These are phyloP conservation scores for Ceratocystis lukuohia DNA, from an alignment of 2,329 filamentous ascomycete species.

Conservation along the genomic window DNA sequence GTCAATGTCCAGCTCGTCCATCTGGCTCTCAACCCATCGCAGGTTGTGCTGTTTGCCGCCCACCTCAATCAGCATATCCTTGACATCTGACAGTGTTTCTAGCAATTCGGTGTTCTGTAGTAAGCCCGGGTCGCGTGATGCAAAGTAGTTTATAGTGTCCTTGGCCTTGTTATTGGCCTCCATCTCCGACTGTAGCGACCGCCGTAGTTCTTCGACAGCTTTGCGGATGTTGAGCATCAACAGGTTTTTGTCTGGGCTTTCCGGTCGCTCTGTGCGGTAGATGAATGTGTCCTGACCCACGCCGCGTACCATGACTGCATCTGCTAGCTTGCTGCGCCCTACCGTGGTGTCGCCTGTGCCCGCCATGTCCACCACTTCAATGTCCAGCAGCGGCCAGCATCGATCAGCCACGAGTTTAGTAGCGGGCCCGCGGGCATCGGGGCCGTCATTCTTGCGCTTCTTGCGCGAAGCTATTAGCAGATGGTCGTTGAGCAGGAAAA, in stretches of 20 bases:
- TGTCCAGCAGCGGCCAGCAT: constrained; percentile 86
- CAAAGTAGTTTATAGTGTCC: constrained; percentile 77
- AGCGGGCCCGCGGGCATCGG: constrained; percentile 38
- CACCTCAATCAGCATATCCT: constrained; percentile 85
- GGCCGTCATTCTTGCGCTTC: constrained; percentile 71
- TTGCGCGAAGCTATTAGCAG: constrained; percentile 81
- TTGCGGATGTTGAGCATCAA: constrained; percentile 85
- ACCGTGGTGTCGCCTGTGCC: constrained; percentile 45
- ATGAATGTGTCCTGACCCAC: constrained; percentile 87
- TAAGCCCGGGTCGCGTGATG: constrained; percentile 61
- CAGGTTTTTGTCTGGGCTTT: constrained; percentile 63
- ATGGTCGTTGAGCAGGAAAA: constrained; percentile 90
- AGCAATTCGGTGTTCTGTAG: constrained; percentile 69
- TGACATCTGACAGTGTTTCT: constrained; percentile 62
- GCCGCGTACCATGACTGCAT: constrained; percentile 78
- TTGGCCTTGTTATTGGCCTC: constrained; percentile 73
- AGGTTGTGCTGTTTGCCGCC: constrained; percentile 94
- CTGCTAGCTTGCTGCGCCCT: constrained; percentile 51
- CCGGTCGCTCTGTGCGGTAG: constrained; percentile 75
- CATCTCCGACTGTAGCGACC: constrained; percentile 70
- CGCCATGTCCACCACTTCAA: constrained; percentile 81
- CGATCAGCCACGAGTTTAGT: constrained; percentile 82
- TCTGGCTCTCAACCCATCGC: constrained; percentile 86
- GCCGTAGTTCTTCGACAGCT: constrained; percentile 80
- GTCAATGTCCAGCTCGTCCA: constrained; percentile 92